phyloP scores from a whole-genome alignment of 2,329 filamentous ascomycete species.

The Colletotrichum coccodes region DNA sequence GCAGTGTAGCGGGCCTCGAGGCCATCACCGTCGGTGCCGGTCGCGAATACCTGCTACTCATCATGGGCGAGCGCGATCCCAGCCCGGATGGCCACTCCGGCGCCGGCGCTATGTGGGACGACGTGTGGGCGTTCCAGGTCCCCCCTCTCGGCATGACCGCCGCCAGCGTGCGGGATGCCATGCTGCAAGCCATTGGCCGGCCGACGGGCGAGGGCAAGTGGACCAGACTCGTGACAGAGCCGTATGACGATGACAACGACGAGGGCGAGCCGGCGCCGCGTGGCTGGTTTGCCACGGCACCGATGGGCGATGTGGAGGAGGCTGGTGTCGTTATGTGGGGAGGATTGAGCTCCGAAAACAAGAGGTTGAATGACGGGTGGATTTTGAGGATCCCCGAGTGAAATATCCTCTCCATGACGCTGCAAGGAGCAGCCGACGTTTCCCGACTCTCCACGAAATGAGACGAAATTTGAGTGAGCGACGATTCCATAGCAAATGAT shows the following conservation, averaged over 20 bases:
- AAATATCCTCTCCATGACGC: neutral
- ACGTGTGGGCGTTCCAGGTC: constrained; percentile 73
- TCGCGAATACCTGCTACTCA: constrained; percentile 70
- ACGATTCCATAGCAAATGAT: constrained; percentile 1
- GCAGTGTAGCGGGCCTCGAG: constrained; percentile 65
- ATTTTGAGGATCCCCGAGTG: constrained; percentile 62
- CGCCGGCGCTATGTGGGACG: constrained; percentile 65
- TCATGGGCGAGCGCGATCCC: constrained; percentile 66
- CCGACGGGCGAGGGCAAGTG: constrained; percentile 69
- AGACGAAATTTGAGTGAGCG: neutral
- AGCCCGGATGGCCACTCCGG: constrained; percentile 59
- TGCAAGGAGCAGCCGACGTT: neutral
- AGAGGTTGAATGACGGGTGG: constrained; percentile 70
- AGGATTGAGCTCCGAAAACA: constrained; percentile 62
- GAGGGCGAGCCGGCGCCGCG: constrained; percentile 60
- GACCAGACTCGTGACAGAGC: constrained; percentile 57
- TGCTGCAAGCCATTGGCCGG: constrained; percentile 61
- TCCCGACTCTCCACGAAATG: neutral
- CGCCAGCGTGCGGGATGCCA: constrained; percentile 66
- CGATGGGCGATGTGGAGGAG: constrained; percentile 68
- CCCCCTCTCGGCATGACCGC: constrained; percentile 64
- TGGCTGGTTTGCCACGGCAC: constrained; percentile 67
- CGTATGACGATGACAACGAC: constrained; percentile 60
- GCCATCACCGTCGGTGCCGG: constrained; percentile 68
- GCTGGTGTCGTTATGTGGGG: constrained; percentile 70